Conservation (phyloP, 139 green algal genomes). For the Eudorina sp. region DNA sequence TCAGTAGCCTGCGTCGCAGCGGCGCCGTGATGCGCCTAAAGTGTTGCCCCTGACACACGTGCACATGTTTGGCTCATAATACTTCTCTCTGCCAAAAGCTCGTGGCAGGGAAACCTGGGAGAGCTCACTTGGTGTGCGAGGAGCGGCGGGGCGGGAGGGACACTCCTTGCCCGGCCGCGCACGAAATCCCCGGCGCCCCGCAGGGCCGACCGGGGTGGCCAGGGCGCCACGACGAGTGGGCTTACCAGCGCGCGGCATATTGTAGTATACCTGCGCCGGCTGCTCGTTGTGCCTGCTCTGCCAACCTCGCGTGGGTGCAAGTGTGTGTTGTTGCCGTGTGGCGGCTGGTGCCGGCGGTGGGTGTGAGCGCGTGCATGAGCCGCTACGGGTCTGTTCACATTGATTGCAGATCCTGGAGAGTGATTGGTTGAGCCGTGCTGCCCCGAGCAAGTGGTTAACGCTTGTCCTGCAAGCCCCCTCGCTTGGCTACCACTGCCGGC, state of each 20-base stretch:
- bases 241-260: neutral
- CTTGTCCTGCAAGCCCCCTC: too few relatives aligned
- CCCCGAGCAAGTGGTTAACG: too few relatives aligned
- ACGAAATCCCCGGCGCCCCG: neutral
- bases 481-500: too few relatives aligned
- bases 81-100: constrained; percentile 52
- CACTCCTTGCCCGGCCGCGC: neutral
- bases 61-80: constrained; percentile 44
- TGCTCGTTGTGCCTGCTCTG: constrained; percentile 11
- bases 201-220: neutral
- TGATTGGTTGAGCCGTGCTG: too few relatives aligned
- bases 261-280: neutral
- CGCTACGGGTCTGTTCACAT: too few relatives aligned
- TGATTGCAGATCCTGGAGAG: too few relatives aligned
- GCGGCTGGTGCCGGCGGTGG: too few relatives aligned
- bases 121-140: constrained; percentile 48
- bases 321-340: too few relatives aligned
- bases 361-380: too few relatives aligned
- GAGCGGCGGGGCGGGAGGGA: neutral
- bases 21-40: neutral
- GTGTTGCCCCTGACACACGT: neutral
- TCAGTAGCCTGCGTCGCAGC: too few relatives aligned
- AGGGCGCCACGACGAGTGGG: constrained; percentile 37
- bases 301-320: constrained; percentile 14
- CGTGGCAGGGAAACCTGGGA: constrained; percentile 50